phyloP scores from a whole-genome alignment of 1,284 basidiomycete species.

The Coniophora puteana region DNA sequence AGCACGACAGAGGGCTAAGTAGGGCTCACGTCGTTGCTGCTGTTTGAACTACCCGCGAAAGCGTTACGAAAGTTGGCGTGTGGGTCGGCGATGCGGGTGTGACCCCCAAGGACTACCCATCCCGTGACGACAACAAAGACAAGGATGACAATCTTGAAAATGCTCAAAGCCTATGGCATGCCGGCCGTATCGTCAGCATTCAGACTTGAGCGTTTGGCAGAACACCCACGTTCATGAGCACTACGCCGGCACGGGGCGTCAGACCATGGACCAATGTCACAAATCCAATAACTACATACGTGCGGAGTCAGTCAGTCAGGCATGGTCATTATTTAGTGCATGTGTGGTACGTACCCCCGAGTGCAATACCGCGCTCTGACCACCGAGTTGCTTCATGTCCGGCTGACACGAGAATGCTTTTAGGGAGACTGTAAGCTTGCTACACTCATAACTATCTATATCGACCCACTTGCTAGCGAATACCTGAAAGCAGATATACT shows the following conservation, averaged over 20 bases:
- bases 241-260: conserved; percentile 39
- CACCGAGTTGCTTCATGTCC: conserved; percentile 39
- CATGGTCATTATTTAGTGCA: not conserved
- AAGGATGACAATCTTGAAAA: conserved; percentile 25
- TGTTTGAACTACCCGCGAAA: conserved; percentile 46
- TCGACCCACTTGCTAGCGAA: conserved; percentile 37
- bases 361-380: conserved; percentile 53
- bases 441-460: no score
- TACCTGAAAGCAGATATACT: conserved; percentile 14
- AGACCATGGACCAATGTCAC: conserved; percentile 44
- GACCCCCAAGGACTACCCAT: conserved; percentile 50
- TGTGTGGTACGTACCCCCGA: conserved; percentile 37
- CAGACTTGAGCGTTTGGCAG: no score
- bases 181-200: not conserved
- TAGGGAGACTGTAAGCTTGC: not conserved
- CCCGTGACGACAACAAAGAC: conserved; percentile 27
- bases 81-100: conserved; percentile 38
- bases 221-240: conserved; percentile 48
- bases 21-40: conserved; percentile 36
- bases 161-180: conserved; percentile 10
- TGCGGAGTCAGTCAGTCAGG: not conserved
- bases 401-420: conserved; percentile 47
- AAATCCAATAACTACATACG: conserved; percentile 36
- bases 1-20: not conserved
- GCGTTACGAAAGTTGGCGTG: conserved; percentile 43